Conservation (phyloP, 495 filamentous ascomycete genomes). For the Neurospora sp. region DNA sequence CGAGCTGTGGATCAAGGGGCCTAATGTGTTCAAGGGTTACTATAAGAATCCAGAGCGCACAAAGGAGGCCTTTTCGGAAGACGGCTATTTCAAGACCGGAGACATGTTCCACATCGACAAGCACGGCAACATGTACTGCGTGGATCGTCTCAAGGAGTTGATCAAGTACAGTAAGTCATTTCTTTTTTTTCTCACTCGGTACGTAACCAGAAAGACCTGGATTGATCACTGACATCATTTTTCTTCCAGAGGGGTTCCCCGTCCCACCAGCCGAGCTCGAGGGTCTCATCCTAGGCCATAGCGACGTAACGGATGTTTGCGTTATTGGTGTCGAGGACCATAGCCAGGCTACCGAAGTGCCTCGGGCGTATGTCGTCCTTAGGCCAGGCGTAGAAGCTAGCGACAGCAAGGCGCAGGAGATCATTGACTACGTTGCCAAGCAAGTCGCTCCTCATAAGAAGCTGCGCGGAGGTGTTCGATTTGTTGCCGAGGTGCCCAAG, state of each 20-base stretch:
- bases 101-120: slow-evolving; percentile 55
- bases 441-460: slow-evolving; percentile 63
- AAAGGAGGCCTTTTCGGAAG: slow-evolving; percentile 50
- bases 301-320: slow-evolving; percentile 69
- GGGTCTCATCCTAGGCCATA: slow-evolving; percentile 60
- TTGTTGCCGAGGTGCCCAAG: slow-evolving; percentile 77
- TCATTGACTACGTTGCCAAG: slow-evolving; percentile 48
- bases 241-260: slow-evolving; percentile 58
- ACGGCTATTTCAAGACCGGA: slow-evolving; percentile 80
- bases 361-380: slow-evolving; percentile 72
- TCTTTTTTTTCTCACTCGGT: not conserved
- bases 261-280: slow-evolving; percentile 84
- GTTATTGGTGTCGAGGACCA: slow-evolving; percentile 73
- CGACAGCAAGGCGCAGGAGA: slow-evolving; percentile 48
- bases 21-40: slow-evolving; percentile 70
- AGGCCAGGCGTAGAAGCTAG: slow-evolving; percentile 37
- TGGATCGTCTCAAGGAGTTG: slow-evolving; percentile 81
- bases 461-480: slow-evolving; percentile 72
- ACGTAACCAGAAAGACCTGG: not conserved
- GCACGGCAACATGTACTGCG: slow-evolving; percentile 48
- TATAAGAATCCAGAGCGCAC: slow-evolving; percentile 60
- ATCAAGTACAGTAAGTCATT: slow-evolving; percentile 62
- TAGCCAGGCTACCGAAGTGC: slow-evolving; percentile 66
- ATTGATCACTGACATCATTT: not conserved
- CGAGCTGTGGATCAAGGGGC: slow-evolving; percentile 71